These are phyloP conservation scores for Knoxdaviesia proteae DNA, from an alignment of 2,329 filamentous ascomycete genomes.

Conservation along the genomic window DNA sequence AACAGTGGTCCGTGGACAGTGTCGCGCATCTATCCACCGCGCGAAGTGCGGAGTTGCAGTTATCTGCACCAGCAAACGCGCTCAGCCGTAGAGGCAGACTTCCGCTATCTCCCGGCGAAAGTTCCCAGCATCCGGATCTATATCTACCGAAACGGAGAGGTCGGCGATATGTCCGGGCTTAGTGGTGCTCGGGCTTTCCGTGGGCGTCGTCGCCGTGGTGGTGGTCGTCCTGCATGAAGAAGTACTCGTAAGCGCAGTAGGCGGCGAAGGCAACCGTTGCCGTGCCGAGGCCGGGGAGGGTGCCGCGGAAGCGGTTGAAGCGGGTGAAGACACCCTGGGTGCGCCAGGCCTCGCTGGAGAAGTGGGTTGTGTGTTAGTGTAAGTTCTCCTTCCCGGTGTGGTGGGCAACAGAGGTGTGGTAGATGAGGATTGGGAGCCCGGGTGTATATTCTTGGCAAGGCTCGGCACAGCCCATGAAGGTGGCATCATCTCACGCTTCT, in stretches of 20 bases:
- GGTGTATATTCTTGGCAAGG: too few species aligned
- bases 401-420: too few species aligned
- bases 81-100: too few species aligned
- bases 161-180: slow-evolving; percentile 7
- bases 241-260: slow-evolving; percentile 78
- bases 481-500: too few species aligned
- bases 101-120: not conserved
- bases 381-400: too few species aligned
- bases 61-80: too few species aligned
- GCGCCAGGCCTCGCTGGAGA: slow-evolving; percentile 72
- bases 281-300: slow-evolving; percentile 81
- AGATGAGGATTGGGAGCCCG: too few species aligned
- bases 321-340: slow-evolving; percentile 77
- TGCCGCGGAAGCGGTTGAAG: slow-evolving; percentile 69
- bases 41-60: too few species aligned
- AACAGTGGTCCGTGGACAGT: too few species aligned
- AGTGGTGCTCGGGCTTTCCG: slow-evolving; percentile 33
- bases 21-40: too few species aligned
- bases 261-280: slow-evolving; percentile 75
- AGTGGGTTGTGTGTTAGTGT: slow-evolving; percentile 2
- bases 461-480: too few species aligned
- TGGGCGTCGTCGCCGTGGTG: slow-evolving; percentile 30
- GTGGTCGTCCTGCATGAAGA: slow-evolving; percentile 60
- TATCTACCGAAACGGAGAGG: slow-evolving; percentile 13
- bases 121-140: slow-evolving; percentile 10